Base-by-base conservation (phyloP, 305 asterid species). In the Striga hermonthica region DNA sequence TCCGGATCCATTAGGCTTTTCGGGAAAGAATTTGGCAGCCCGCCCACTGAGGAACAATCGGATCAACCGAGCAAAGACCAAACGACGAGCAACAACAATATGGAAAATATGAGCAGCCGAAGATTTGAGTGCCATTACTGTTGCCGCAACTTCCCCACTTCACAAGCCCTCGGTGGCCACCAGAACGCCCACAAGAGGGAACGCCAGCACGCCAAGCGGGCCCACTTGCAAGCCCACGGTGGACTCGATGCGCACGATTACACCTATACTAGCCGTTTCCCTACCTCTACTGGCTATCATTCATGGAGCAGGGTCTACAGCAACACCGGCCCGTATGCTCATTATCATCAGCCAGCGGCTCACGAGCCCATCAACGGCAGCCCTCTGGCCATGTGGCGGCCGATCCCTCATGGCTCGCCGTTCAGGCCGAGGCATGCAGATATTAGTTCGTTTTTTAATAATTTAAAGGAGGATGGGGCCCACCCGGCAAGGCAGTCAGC, bases 91-190 rank as follows among this genome's bases (percentile, higher is more conserved):
- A 4, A 3, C 9, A 16, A 49, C 4, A 10, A 53, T 12, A 48
- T 1, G 4, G 39, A 15, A 16, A 35, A 1, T 65, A 59, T 22
- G 22, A 47, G 77, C 62, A 69, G 71, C 64, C 41, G 87, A 57
- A 83, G 72, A 45, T 85, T 85, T 59, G 93, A 81, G 59, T 85
- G 93, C 72, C 89, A 85, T 6, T 85, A 85, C 81, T 85, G 93
- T 57, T 78, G 84, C 74, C 63, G 89, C 60, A 81, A 83, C 80
- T 85, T 85, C 79, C 86, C 92, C 0, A 85, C 89, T 7, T 81
- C 92, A 1, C 92, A 85, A 72, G 92, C 92, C 0, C 78, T 85
- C 0, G 92, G 92, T 1, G 92, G 92, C 61, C 92, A 85, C 39
- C 92, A 85, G 71, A 85, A 85, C 45, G 92, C 92, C 1, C 92